Base-by-base conservation (phyloP, 148 eudicot genomes). In the Cornus controversa region DNA sequence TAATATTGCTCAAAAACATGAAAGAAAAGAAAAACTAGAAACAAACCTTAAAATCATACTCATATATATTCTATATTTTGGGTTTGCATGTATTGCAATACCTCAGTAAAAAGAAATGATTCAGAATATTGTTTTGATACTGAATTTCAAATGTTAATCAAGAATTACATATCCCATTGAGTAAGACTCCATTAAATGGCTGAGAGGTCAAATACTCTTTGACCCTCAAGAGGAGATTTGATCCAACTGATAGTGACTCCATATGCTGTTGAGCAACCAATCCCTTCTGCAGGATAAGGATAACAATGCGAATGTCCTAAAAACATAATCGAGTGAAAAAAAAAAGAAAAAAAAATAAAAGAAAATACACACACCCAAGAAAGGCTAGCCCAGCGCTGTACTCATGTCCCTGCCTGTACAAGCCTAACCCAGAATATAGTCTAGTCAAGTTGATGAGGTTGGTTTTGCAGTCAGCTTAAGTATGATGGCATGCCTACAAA, bases 201-300 rank as follows among this genome's bases (percentile, higher is more conserved):
- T 58, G 81, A 74, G 62, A 74, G 76, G 67, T 80, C 86, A 50
- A 71, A 66, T 54, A 69, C 66, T 23, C 78, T 77, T 15, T 71
- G 81, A 68, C 72, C 66, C 69, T 74, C 75, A 25, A 70, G 69
- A 31, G 83, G 78, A 83, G 84, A 45, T 76, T 75, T 87, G 42
- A 71, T 76, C 88, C 71, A 81, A 77, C 75, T 74, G 72, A 79
- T 67, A 45, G 70, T 74, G 70, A 37, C 67, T 71, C 81, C 80
- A 74, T 75, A 42, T 16, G 87, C 84, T 37, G 81, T 81, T 37
- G 85, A 85, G 72, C 85, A 87, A 47, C 84, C 79, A 84, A 77
- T 42, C 58, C 75, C 86, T 53, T 83, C 90, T 66, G 50, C 79
- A 60, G 67, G 78, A 82, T 83, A 83, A 14, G 26, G n/a, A 25